Evolutionary conservation across 208 protist genomes (phyloP), one percentile per base, ranked within the genome.

Genomic region (Blechomonas ayalai): DNA sequence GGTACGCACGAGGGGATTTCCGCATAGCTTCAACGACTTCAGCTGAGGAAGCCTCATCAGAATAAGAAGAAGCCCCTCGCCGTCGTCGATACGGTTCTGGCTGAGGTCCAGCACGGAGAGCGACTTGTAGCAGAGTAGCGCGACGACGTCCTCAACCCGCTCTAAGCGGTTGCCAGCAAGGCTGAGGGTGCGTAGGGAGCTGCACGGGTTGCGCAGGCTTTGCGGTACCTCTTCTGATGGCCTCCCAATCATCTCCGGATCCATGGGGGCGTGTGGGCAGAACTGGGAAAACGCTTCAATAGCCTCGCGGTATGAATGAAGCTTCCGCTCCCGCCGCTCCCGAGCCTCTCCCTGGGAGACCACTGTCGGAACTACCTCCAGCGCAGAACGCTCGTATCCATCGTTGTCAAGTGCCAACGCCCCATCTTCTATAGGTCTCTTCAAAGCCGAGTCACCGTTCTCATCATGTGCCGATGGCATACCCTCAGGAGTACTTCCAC

Each of bases 51-150:
- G 48, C 4, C 72, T 52, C 40, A 73, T 67, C 7, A 98, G 62
- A 7, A 98, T 51, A 8, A 88, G 48, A 10, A 97, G 52, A 35
- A 97, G 62, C 38, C 54, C 75, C 37, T 81, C 69, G 0, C 76
- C 79, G 45, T 95, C 88, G 0, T 71, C 31, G 22, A 98, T 75
- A 38, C 78, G 44, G 60, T 98, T 98, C 41, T 88, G 48, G 29
- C 85, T 89, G n/a, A 98, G 64, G 59, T 98, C 92, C 4, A 97
- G 63, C 15, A 81, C 58, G 7, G 69, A 54, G 9, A 96, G 50
- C n/a, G 72, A 52, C 44, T 78, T 67, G 60, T 69, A 78, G 40
- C 62, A 84, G 20, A 90, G 57, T 13, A 97, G 56, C 13, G 61
- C 62, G 10, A 73, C 24, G 15, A 88, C 45, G 49, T 79, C 80